Conservation (phyloP, 768 basidiomycete genomes). For the Chalciporus sphaerocephalus region DNA sequence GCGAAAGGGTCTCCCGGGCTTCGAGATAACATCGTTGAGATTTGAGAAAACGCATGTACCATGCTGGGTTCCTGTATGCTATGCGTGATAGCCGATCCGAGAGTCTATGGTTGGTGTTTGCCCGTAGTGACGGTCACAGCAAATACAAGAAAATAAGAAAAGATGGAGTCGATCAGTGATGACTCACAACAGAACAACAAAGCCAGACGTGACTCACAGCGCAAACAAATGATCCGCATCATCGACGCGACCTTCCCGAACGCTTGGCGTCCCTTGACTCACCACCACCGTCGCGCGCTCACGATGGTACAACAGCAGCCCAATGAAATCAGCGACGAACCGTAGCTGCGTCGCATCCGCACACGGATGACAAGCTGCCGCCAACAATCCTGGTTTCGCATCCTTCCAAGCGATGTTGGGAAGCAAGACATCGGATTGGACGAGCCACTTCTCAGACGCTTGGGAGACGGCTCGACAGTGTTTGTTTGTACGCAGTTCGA, state of each 20-base stretch:
- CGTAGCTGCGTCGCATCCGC: conserved; percentile 55
- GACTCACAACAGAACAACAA: conserved; percentile 1
- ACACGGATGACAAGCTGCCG: conserved; percentile 54
- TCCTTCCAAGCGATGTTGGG: conserved; percentile 20
- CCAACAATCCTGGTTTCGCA: conserved; percentile 48
- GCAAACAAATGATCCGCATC: conserved; percentile 12
- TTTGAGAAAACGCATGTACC: conserved; percentile 40
- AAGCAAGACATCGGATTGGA: conserved; percentile 19
- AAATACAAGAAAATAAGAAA: conserved; percentile 36
- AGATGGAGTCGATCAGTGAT: conserved; percentile 6
- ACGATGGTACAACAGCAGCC: conserved; percentile 38
- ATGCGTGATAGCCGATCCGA: conserved; percentile 35
- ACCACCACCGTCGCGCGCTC: too few relatives aligned
- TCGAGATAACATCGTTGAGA: conserved; percentile 32
- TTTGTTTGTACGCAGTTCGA: conserved; percentile 26
- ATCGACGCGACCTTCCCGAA: not conserved
- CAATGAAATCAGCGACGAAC: conserved; percentile 48
- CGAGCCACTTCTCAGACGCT: conserved; percentile 29
- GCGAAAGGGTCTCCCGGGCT: conserved; percentile 31
- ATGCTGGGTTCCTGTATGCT: conserved; percentile 33
- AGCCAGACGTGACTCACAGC: conserved; percentile 17
- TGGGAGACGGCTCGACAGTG: conserved; percentile 27
- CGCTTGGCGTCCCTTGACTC: too few relatives aligned
- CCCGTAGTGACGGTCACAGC: too few relatives aligned
- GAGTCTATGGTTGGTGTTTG: too few relatives aligned